A percentile compares a stretch with the other conserved stretches of the same genome.
phyloP scores from a whole-genome alignment of 2,329 filamentous ascomycete species.

The Endoconidiophora laricicola region DNA sequence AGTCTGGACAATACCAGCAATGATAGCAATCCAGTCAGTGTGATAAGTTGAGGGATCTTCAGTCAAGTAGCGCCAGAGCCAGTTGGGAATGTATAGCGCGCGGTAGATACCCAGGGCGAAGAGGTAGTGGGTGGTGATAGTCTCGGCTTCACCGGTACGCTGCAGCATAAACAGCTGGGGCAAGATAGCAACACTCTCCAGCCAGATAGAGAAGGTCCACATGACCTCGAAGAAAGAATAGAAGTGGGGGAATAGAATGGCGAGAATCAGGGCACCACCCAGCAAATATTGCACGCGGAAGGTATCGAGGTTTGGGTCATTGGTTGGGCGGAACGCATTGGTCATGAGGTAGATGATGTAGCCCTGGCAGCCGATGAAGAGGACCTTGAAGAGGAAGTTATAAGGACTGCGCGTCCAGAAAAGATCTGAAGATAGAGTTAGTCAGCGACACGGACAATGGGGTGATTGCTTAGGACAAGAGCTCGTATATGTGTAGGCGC shows the following conservation, averaged over 20 bases:
- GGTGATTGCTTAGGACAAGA: background rate
- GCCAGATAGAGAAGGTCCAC: conserved; percentile 97
- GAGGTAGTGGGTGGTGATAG: conserved; percentile 97
- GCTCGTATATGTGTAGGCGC: conserved; percentile 6
- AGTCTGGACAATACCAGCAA: conserved; percentile 85
- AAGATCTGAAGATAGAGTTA: conserved; percentile 41
- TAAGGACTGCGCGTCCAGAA: conserved; percentile 74
- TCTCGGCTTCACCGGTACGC: conserved; percentile 92
- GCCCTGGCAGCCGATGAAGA: conserved; percentile 77
- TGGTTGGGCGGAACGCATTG: conserved; percentile 90
- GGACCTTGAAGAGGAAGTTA: conserved; percentile 88
- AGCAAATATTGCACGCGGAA: conserved; percentile 94
- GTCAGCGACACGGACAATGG: background rate
- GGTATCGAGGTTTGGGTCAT: conserved; percentile 91
- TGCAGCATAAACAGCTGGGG: conserved; percentile 98
- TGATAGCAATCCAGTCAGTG: conserved; percentile 68
- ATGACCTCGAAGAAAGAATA: conserved; percentile 75
- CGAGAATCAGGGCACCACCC: conserved; percentile 61
- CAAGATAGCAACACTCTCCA: conserved; percentile 89
- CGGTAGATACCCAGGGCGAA: conserved; percentile 86
- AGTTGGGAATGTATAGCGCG: conserved; percentile 95
- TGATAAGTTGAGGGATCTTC: conserved; percentile 46
- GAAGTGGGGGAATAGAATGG: conserved; percentile 67
- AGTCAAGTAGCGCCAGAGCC: conserved; percentile 78
- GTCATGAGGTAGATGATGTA: conserved; percentile 99